Evolutionary conservation across 192 early-diverging fungal genomes (phyloP), one percentile per base, ranked within the genome.

Genomic region (Umbelopsis vinacea): DNA sequence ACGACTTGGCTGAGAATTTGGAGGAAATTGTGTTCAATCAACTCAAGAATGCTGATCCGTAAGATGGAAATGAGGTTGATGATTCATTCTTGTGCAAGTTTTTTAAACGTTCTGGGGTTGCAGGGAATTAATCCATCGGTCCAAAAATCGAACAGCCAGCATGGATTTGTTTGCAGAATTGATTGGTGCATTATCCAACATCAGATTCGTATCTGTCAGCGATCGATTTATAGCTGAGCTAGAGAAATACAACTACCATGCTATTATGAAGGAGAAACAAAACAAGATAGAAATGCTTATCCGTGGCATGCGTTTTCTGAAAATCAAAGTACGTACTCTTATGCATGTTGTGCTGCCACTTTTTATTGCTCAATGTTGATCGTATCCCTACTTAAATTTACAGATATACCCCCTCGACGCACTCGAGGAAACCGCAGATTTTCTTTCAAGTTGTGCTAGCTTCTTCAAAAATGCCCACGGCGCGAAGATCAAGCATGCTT

Each of bases 21-120:
- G 98, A 99, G 82, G 95, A 97, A 75, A 90, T 97, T 46, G 91
- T 95, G 21, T 98, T 99, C 79, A 89, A 85, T 29, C 97, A 97
- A 75, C 79, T 99, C 33, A 88, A 88, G 69, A 92, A 92, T 52
- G 86, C 90, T 21, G 93, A 97, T 74, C 92, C 96, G 93, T 94
- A 86, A 86, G 87, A 80, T 29, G 19, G 37, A 35, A 17, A 43
- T n/a, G 8, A 6, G 11, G 6, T 4, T 29, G 43, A 17, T 29
- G 0, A 4, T 29, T 29, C 6, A 3, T 43, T 43, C 11, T 43
- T 12, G 40, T 6, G 29, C 29, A 29, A 43, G 40, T 11, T 12
- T 43, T 11, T 6, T 43, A 6, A 43, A 7, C 2, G 11, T 43
- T 7, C 11, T 43, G 6, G 38, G 40, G 2, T 43, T 43, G 40